Evolutionary conservation across 2,329 filamentous ascomycete species (phyloP).

Genomic region (Sporothrix sp.): DNA sequence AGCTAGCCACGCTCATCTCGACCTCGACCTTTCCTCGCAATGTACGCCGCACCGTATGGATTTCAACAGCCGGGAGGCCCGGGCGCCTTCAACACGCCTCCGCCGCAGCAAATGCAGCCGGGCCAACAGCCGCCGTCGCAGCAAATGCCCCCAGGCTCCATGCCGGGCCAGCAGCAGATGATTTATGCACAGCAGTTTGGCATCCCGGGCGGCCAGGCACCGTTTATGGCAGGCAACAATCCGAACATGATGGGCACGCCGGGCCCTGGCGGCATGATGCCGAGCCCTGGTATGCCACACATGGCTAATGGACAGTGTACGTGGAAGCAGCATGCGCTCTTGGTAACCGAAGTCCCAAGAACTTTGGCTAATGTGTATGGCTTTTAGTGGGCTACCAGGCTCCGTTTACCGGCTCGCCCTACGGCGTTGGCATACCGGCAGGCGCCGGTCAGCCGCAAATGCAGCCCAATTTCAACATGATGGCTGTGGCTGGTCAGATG

Average conservation of each 20-base stretch:
- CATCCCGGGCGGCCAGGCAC: conserved; percentile 40
- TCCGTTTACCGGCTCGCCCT: conserved; percentile 48
- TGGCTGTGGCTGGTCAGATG: conserved; percentile 37
- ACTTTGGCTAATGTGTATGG: conserved; percentile 13
- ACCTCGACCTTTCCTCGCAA: conserved; percentile 24
- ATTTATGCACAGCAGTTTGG: conserved; percentile 51
- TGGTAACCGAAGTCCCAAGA: no score
- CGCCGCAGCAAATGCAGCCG: conserved; percentile 32
- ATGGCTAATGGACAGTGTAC: conserved; percentile 54
- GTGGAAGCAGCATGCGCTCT: conserved; percentile 21
- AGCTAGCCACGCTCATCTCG: no score
- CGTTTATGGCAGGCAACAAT: conserved; percentile 35
- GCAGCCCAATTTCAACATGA: conserved; percentile 44
- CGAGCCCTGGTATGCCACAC: conserved; percentile 48
- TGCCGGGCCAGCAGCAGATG: conserved; percentile 40
- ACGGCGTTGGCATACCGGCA: conserved; percentile 43
- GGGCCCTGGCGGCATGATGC: conserved; percentile 53
- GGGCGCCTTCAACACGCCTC: conserved; percentile 40
- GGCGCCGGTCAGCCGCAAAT: conserved; percentile 39
- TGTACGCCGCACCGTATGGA: conserved; percentile 48
- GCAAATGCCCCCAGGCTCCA: conserved; percentile 34
- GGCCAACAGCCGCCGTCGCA: conserved; percentile 11
- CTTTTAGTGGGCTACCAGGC: conserved; percentile 46
- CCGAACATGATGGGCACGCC: conserved; percentile 47
- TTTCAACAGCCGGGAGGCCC: conserved; percentile 44